Evolutionary conservation across 2,329 filamentous ascomycete genomes (phyloP).

Genomic region (Leptographium radiaticola): DNA sequence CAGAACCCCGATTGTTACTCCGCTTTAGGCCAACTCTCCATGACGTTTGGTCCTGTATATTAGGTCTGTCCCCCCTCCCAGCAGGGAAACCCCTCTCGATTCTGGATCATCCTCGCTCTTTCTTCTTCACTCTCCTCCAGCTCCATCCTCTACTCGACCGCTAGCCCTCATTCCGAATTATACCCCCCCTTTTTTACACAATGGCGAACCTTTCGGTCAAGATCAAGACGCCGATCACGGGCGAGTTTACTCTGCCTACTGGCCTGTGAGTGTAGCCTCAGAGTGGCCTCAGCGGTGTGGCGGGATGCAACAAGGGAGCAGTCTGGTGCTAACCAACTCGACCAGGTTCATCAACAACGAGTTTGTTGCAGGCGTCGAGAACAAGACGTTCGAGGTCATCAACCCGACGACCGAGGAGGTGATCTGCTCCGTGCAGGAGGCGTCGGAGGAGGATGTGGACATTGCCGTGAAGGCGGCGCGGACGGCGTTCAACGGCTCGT

Average conservation of each 20-base stretch:
- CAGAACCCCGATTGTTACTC: neutral
- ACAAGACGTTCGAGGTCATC: constrained; percentile 84
- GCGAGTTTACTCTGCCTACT: constrained; percentile 44
- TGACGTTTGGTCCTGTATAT: neutral
- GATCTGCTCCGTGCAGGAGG: constrained; percentile 73
- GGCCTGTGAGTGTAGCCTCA: constrained; percentile 41
- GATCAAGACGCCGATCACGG: constrained; percentile 56
- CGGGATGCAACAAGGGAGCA: neutral
- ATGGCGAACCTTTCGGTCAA: constrained; percentile 28
- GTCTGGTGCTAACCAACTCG: neutral
- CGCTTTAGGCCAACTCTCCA: neutral
- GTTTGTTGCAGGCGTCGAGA: constrained; percentile 70
- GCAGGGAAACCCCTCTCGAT: too few species aligned
- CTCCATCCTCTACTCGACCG: neutral
- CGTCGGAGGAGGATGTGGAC: constrained; percentile 74
- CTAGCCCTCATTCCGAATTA: neutral
- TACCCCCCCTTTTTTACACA: constrained; percentile 2
- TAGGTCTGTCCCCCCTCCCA: neutral
- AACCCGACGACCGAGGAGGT: constrained; percentile 78
- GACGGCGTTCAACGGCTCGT: constrained; percentile 66
- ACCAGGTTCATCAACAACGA: constrained; percentile 83
- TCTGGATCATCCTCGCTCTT: neutral
- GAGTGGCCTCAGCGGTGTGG: too few species aligned
- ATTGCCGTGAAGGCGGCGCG: constrained; percentile 75
- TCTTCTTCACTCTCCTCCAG: neutral